Evolutionary conservation across 768 basidiomycete genomes (phyloP), one percentile per base, ranked within the genome.

Genomic region (Lentinula raphanica): DNA sequence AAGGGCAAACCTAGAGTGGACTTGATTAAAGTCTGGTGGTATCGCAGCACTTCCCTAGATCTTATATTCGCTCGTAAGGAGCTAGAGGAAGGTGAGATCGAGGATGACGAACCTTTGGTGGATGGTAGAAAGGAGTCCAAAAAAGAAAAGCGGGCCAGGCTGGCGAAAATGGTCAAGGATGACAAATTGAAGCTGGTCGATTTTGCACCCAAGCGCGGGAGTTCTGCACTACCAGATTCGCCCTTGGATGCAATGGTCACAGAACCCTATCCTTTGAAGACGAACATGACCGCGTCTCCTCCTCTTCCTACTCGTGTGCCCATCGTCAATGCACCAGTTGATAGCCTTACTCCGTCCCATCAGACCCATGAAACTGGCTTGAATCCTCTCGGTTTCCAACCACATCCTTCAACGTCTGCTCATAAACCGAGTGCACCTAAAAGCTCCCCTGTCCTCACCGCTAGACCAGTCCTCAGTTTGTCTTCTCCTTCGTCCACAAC

Each of bases 61-160:
- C 48, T 59, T 38, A 38, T 53, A 9, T 60, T 58, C 29, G 45
- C 46, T 21, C 76, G 75, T 4, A 74, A 74, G 4, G 79, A 81
- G 64, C 73, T 79, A 17, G 79, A 79, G 61, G 78, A 80, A 60
- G 79, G 78, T 2, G 79, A 80, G 62, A 80, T 80, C 50, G 76
- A 77, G 53, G 77, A 70, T 2, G 77, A 76, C 53, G 69, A 62
- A 25, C 9, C 12, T 21, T 25, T 49, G 32, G 46, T 46, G 3
- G 56, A 57, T 49, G 46, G 56, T 38, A 31, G 70, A 57, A 70
- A 67, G 59, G 69, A 70, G 63, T 69, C 65, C 31, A 74, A 69
- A 66, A 71, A 66, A 59, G 64, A 69, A 65, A 69, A 61, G 58
- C 69, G 71, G 53, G 64, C 60, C 0, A 58, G 66, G 42, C 58